Evolutionary conservation across 352 stramenopile species (phyloP).

Genomic region (Phytopythium chamaehyphon): DNA sequence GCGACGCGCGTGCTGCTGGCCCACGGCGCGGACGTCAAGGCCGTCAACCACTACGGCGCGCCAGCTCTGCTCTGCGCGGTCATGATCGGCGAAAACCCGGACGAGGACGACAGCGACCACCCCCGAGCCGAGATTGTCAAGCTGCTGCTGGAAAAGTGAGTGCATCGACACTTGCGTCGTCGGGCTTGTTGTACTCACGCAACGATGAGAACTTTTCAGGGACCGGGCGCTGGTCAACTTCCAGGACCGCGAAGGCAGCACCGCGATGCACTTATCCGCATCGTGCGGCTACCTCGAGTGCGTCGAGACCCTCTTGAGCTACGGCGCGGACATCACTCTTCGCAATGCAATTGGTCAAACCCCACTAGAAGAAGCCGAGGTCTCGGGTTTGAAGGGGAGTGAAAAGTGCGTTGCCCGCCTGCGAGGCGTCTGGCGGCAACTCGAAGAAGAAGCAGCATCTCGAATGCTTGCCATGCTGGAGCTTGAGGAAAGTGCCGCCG

Average conservation of each 20-base stretch:
- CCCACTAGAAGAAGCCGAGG: slow-evolving; percentile 70
- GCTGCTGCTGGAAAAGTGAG: slow-evolving; percentile 50
- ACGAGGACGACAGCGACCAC: slow-evolving; percentile 47
- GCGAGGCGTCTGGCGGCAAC: slow-evolving; percentile 52
- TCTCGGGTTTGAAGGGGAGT: slow-evolving; percentile 54
- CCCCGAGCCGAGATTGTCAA: slow-evolving; percentile 52
- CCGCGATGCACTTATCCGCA: slow-evolving; percentile 76
- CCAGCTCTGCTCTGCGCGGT: slow-evolving; percentile 70
- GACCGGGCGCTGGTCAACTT: slow-evolving; percentile 73
- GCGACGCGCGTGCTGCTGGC: slow-evolving; percentile 65
- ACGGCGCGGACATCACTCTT: slow-evolving; percentile 70
- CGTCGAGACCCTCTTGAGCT: slow-evolving; percentile 57
- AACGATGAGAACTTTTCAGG: slow-evolving; percentile 4
- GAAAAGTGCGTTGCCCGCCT: slow-evolving; percentile 55
- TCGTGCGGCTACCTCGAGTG: slow-evolving; percentile 72
- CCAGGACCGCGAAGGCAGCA: slow-evolving; percentile 78
- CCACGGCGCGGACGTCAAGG: slow-evolving; percentile 56
- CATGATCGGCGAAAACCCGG: slow-evolving; percentile 73
- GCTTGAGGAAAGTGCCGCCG: slow-evolving; percentile 53
- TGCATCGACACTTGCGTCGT: background rate
- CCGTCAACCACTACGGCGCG: slow-evolving; percentile 67
- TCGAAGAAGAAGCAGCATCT: slow-evolving; percentile 74
- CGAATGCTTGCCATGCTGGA: slow-evolving; percentile 84
- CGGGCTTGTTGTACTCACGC: background rate
- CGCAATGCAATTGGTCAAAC: slow-evolving; percentile 79